Percentiles rank a stretch among this genome's conserved stretches.
phyloP scores from a whole-genome alignment of 2,329 filamentous ascomycete genomes.

The Penicillium sp. region DNA sequence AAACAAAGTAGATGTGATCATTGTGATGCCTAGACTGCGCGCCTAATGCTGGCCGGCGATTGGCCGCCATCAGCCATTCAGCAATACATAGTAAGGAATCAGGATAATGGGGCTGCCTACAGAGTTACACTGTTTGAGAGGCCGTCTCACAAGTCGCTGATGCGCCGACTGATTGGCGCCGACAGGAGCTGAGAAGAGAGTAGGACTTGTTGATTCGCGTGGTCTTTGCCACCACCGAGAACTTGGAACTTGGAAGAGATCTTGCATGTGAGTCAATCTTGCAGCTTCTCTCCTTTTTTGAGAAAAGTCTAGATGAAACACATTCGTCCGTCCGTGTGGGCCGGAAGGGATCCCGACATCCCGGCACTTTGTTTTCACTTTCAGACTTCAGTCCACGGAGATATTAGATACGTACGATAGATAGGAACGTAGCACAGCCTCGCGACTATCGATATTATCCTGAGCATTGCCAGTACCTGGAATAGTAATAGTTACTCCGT shows the following conservation, averaged over 20 bases:
- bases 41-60: conserved; percentile 3
- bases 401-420: too few species aligned
- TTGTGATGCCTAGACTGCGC: neutral
- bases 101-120: conserved; percentile 2
- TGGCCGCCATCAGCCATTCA: neutral
- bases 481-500: neutral
- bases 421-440: neutral
- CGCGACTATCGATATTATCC: neutral
- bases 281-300: neutral
- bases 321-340: too few species aligned
- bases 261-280: conserved; percentile 12
- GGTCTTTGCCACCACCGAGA: neutral
- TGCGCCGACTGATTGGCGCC: neutral
- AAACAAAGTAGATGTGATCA: too few species aligned
- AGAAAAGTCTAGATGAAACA: neutral
- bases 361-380: neutral
- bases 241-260: neutral
- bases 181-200: too few species aligned
- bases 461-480: too few species aligned
- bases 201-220: too few species aligned
- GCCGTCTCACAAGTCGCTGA: neutral
- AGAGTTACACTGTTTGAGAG: neutral
- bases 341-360: too few species aligned
- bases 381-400: neutral
- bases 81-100: too few species aligned